Evolutionary conservation across 768 basidiomycete species (phyloP).

Genomic region (Ramaria sp.): DNA sequence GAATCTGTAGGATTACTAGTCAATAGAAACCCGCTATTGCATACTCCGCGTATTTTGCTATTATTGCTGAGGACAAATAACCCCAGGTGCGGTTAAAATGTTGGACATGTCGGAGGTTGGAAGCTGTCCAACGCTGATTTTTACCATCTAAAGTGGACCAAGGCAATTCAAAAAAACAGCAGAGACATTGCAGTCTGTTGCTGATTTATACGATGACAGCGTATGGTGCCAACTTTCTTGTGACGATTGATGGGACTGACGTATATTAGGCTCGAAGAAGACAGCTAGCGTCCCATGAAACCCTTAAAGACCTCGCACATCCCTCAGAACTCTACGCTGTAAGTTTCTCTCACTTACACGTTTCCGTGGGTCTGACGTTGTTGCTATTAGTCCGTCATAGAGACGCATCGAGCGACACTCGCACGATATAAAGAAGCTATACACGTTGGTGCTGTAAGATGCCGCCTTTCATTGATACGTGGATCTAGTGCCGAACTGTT

Average conservation of each 20-base stretch:
- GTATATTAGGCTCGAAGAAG: conserved; percentile 52
- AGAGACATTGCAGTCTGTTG: conserved; percentile 63
- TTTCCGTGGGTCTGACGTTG: too few species aligned
- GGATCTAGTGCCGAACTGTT: conserved; percentile 5
- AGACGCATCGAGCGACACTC: conserved; percentile 65
- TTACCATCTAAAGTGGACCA: conserved; percentile 47
- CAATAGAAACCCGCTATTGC: too few species aligned
- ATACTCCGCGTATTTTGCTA: too few species aligned
- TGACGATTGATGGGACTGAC: conserved; percentile 7
- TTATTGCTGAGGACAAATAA: too few species aligned
- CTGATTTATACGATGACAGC: conserved; percentile 72
- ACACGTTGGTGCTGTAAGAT: conserved; percentile 26
- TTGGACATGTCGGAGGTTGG: conserved; percentile 6
- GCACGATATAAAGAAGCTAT: conserved; percentile 52
- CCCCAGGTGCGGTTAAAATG: too few species aligned
- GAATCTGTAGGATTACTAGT: too few species aligned
- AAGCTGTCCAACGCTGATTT: neutral
- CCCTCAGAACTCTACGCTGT: conserved; percentile 66
- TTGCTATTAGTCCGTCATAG: conserved; percentile 45
- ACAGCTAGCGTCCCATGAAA: conserved; percentile 66
- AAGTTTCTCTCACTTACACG: conserved; percentile 5
- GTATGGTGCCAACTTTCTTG: conserved; percentile 30
- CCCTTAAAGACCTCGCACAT: conserved; percentile 66
- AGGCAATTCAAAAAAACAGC: conserved; percentile 66
- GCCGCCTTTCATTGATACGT: neutral